Evolutionary conservation across 225 moss, liverwort and hornwort species (phyloP), one percentile per base, ranked within the genome.

Genomic region (Sphagnum contortum): DNA sequence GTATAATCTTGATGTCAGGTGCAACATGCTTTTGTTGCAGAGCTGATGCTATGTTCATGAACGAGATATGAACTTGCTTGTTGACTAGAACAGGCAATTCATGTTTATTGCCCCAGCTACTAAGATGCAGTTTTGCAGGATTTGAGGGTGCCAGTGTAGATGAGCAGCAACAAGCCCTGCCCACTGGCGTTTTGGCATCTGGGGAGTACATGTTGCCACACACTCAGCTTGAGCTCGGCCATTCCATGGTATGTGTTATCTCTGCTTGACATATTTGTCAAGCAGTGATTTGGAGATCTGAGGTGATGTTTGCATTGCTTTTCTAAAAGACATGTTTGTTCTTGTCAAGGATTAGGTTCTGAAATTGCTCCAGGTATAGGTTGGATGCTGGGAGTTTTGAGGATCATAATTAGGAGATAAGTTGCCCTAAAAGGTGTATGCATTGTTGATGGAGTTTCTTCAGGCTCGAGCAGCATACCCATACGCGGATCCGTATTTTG

Each of bases 181-280:
- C 89, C 44, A 79, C 82, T 59, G 91, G 87, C 57, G 79, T 89
- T 67, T 75, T 87, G 56, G 79, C 71, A 57, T 75, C 90, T 12
- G 90, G 85, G 63, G 96, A 98, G 5, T 98, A 92, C 72, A 77
- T 91, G 62, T 80, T 93, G 68, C 90, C 93, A 13, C 92, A 93
- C 69, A 98, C 96, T 7, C 93, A 93, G 74, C 87, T 98, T 14
- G 96, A 98, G 79, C 96, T 98, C 48, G 92, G 92, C 53, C 91
- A 83, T 63, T 79, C 91, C 12, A 91, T 95, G 94, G 98, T 98
- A 64, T 75, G 75, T 71, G 29, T 61, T 29, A 29, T 29, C 29
- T 29, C 29, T 29, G 29, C 29, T 29, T 29, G 29, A 29, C 29
- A 29, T 29, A 29, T 29, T 29, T 29, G 29, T 29, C 29, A 29